Evolutionary conservation across 441 rosid genomes (phyloP).

Genomic region (Geranium incanum): DNA sequence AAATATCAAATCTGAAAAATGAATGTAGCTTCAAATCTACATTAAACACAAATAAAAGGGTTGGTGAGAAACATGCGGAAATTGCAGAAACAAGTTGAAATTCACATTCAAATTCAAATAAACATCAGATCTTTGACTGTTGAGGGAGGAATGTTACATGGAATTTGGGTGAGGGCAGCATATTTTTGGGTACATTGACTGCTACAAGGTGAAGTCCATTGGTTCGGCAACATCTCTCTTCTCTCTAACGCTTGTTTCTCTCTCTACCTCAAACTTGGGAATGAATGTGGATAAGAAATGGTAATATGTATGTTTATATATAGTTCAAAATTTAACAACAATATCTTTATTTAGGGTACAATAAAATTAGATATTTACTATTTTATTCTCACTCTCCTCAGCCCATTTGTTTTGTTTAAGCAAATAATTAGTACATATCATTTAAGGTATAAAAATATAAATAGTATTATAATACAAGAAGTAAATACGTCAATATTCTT

Average conservation of each 20-base stretch:
- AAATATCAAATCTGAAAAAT: not conserved
- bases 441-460: too few species aligned
- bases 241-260: constrained; percentile 4
- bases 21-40: not conserved
- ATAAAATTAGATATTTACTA: too few species aligned
- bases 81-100: too few species aligned
- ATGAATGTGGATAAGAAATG: not conserved
- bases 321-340: too few species aligned
- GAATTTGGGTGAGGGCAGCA: constrained; percentile 22
- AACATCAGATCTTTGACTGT: not conserved
- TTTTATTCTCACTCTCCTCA: too few species aligned
- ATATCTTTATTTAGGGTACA: too few species aligned
- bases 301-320: too few species aligned
- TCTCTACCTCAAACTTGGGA: not conserved
- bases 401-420: too few species aligned
- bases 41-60: not conserved
- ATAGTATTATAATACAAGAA: too few species aligned
- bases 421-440: too few species aligned
- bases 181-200: constrained; percentile 18
- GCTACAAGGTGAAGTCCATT: constrained; percentile 20
- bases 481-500: too few species aligned
- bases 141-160: not conserved
- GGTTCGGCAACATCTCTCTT: constrained; percentile 15
- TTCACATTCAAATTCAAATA: not conserved
- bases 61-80: too few species aligned